These are phyloP conservation scores for Ottelia alismoides DNA, from an alignment of 106 monocot species.

Conservation along the genomic window DNA sequence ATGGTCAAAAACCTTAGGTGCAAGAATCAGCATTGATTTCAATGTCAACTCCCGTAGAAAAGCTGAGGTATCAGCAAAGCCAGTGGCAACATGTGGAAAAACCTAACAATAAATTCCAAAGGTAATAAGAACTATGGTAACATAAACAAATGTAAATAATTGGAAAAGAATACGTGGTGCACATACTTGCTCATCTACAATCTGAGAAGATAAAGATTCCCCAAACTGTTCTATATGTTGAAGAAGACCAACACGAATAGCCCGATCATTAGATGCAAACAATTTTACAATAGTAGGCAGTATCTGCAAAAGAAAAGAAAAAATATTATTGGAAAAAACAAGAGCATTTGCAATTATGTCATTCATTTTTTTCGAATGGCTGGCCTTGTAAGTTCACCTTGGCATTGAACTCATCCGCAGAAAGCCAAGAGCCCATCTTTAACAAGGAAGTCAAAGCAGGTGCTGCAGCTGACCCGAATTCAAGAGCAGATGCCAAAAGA, in stretches of 20 bases:
- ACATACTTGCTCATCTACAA: conserved; percentile 41
- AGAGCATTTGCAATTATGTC: too few species aligned
- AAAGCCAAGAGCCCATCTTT: conserved; percentile 97
- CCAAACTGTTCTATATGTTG: conserved; percentile 99
- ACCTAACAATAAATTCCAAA: conserved; percentile 25
- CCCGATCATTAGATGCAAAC: conserved; percentile 90
- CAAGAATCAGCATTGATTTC: conserved; percentile 92
- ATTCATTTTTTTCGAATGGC: too few species aligned
- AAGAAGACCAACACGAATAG: conserved; percentile 86
- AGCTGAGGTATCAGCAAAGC: conserved; percentile 93
- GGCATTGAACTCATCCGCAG: conserved; percentile 61
- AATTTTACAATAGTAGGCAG: conserved; percentile 92
- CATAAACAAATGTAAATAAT: background rate
- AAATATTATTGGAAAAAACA: too few species aligned
- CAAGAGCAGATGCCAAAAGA: conserved; percentile 67
- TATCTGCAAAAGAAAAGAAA: conserved; percentile 29
- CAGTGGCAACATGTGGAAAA: conserved; percentile 92
- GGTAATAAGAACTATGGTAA: background rate
- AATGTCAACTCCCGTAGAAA: conserved; percentile 94
- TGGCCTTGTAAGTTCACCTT: too few species aligned
- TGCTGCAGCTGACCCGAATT: conserved; percentile 97
- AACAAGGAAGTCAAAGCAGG: conserved; percentile 81
- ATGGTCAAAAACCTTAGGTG: conserved; percentile 82
- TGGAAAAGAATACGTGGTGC: background rate
- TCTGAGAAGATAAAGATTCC: conserved; percentile 72